These are phyloP conservation scores for Platanthera zijinensis DNA, from an alignment of 106 monocot genomes.

Conservation along the genomic window DNA sequence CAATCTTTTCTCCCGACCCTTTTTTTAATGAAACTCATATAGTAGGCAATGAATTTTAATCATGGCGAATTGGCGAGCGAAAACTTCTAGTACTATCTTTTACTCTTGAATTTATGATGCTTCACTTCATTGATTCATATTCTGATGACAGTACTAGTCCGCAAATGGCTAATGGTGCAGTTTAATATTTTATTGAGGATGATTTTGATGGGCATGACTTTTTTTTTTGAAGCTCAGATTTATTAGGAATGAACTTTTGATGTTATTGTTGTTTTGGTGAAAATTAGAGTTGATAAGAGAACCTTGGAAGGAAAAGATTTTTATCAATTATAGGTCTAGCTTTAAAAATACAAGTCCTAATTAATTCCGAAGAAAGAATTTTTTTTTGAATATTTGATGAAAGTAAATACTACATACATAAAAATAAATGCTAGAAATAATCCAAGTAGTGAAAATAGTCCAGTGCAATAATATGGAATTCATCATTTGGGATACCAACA, in stretches of 20 bases:
- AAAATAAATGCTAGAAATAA: too few species aligned
- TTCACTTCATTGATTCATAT: background rate
- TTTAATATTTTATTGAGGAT: background rate
- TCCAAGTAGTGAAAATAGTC: too few species aligned
- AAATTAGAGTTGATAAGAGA: background rate
- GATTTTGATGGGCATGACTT: background rate
- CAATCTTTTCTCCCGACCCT: background rate
- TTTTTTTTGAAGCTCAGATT: background rate
- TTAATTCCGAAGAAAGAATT: too few species aligned
- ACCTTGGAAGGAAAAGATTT: too few species aligned
- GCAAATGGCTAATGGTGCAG: background rate
- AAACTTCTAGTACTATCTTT: background rate
- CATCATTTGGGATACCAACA: too few species aligned
- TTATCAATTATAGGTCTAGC: too few species aligned
- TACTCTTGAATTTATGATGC: background rate
- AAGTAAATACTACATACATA: too few species aligned
- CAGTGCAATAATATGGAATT: too few species aligned
- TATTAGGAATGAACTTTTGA: background rate
- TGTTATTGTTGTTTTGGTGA: background rate
- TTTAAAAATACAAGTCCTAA: too few species aligned
- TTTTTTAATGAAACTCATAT: background rate
- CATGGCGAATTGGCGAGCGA: background rate
- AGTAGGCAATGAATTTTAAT: background rate
- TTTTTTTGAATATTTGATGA: too few species aligned
- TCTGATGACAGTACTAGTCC: background rate